These are phyloP conservation scores for Aspergillus pseudoglaucus DNA, from an alignment of 2,329 filamentous ascomycete species.

Conservation along the genomic window DNA sequence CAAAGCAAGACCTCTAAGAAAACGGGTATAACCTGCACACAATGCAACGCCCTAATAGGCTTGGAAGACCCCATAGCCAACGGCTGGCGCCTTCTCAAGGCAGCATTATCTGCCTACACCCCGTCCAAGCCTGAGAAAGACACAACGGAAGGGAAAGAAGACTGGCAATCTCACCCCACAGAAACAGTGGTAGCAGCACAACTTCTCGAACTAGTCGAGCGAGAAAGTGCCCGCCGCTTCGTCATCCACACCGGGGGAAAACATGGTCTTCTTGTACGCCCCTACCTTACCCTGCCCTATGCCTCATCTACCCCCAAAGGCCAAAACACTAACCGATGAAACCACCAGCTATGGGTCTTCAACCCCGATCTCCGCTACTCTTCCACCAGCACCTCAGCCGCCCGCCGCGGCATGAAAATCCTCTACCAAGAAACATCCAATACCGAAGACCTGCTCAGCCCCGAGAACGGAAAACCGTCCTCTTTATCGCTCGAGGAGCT, in stretches of 20 bases:
- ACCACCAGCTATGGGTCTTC: conserved; percentile 52
- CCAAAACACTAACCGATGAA: not conserved
- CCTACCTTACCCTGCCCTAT: not conserved
- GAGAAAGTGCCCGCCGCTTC: conserved; percentile 51
- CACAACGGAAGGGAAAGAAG: conserved; percentile 13
- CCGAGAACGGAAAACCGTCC: conserved; percentile 30
- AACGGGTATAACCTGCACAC: conserved; percentile 22
- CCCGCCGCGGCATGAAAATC: conserved; percentile 51
- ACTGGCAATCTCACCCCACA: conserved; percentile 26
- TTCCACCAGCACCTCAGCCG: conserved; percentile 34
- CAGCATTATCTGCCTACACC: conserved; percentile 29
- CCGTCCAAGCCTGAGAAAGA: conserved; percentile 26
- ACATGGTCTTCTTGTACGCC: conserved; percentile 32
- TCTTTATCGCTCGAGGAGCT: conserved; percentile 46
- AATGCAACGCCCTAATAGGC: conserved; percentile 27
- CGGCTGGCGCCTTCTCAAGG: conserved; percentile 48
- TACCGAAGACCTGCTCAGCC: conserved; percentile 29
- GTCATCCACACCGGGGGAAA: conserved; percentile 38
- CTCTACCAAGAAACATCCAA: conserved; percentile 42
- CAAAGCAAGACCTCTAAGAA: conserved; percentile 28
- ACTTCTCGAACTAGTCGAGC: conserved; percentile 51
- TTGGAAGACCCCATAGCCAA: conserved; percentile 36
- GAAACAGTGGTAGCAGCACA: conserved; percentile 47
- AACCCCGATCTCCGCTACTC: conserved; percentile 55
- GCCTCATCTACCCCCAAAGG: not conserved